Base-by-base conservation (phyloP, 768 basidiomycete genomes). In the Mrakia frigida region DNA sequence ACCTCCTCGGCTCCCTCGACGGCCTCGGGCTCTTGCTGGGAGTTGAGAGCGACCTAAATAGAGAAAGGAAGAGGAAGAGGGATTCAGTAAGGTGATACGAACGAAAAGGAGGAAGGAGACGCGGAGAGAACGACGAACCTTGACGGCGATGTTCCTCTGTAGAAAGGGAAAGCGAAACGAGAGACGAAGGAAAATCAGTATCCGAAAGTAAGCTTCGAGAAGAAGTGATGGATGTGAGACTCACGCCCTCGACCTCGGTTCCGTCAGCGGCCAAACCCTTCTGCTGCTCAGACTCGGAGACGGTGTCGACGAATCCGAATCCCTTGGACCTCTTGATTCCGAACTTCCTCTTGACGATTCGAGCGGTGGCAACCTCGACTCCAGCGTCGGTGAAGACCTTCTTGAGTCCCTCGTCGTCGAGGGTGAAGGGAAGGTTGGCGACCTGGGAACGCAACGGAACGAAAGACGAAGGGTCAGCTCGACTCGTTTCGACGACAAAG, bases 251-350 rank as follows among this genome's bases (percentile, higher is more conserved):
- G 75, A 99, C 85, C 78, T 96, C 91, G 84, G 92, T 93, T 83
- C 92, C 94, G 80, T 94, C 87, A 78, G 94, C 87, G 79, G 89
- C 88, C 79, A 99, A 91, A 73, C 94, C 96, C 86, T 94, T 93
- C 83, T 90, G 84, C 86, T 99, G 96, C 84, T 94, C 90, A 80
- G 89, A 91, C 84, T 94, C 90, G 80, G 86, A 86, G 78, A 91
- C 93, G 79, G 97, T 93, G 80, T 98, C 95, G 82, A 99, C 96
- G 82, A 99, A 99, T 72, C 94, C 96, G 84, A 95, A 98, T 75
- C 96, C 96, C 85, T 96, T 96, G 87, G 91, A 93, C 84, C 89
- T 91, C 71, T 79, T 78, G 39, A 74, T 74, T 31, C 76, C 70
- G 75, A 79, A 79, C 56, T 76, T 73, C 31, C 79, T 76, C 78